These are phyloP conservation scores for Cadophora sp. DNA, from an alignment of 2,329 filamentous ascomycete species.

Conservation along the genomic window DNA sequence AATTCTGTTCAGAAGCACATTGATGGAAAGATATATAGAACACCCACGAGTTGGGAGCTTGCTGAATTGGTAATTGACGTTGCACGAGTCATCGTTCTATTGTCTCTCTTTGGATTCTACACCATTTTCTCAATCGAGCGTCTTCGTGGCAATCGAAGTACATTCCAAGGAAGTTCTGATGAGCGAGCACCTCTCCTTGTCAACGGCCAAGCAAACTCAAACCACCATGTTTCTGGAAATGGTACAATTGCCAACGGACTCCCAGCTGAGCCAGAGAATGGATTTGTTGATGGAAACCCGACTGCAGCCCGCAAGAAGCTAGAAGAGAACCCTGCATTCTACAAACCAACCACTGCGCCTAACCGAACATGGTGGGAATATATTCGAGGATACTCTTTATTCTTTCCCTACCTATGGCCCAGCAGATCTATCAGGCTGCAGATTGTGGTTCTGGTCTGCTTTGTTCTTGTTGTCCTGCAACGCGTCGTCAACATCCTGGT, in stretches of 20 bases:
- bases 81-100: slow-evolving; percentile 71
- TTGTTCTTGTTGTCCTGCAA: slow-evolving; percentile 79
- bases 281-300: slow-evolving; percentile 41
- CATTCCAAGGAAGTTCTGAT: slow-evolving; percentile 39
- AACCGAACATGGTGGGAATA: slow-evolving; percentile 97
- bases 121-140: slow-evolving; percentile 54
- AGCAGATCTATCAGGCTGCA: slow-evolving; percentile 79
- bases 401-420: slow-evolving; percentile 98
- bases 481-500: slow-evolving; percentile 87
- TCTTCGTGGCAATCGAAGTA: slow-evolving; percentile 32
- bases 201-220: slow-evolving; percentile 48
- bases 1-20: slow-evolving; percentile 48
- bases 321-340: slow-evolving; percentile 78
- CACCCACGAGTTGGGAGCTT: slow-evolving; percentile 60
- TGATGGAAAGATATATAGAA: slow-evolving; percentile 51
- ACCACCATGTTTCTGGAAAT: slow-evolving; percentile 45
- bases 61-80: slow-evolving; percentile 71
- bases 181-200: slow-evolving; percentile 70
- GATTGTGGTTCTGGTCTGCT: slow-evolving; percentile 81
- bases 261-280: slow-evolving; percentile 38
- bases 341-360: slow-evolving; percentile 84
- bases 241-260: slow-evolving; percentile 46
- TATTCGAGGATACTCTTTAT: slow-evolving; percentile 86
- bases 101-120: slow-evolving; percentile 62
- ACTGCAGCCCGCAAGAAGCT: slow-evolving; percentile 50